Base-by-base conservation (phyloP, 257 asterid species). In the Paraleonurus japonicus region DNA sequence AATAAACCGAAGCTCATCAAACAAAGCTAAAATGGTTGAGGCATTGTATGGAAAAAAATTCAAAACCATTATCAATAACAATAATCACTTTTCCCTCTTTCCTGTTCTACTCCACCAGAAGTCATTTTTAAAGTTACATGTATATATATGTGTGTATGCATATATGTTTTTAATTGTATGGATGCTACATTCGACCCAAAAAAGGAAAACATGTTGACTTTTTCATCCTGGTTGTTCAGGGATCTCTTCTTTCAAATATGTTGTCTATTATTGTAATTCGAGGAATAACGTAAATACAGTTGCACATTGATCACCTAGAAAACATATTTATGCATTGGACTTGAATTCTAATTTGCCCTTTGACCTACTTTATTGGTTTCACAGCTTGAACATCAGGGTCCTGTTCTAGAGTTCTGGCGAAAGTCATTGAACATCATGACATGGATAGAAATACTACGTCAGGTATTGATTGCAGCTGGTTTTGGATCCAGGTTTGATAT, bases 401-500 rank as follows among this genome's bases (percentile, higher is more conserved):
- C 47, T 80, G 78, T 77, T 71, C 77, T 88, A 58, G 86, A 87
- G 74, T 80, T 86, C 76, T 92, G 99, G 98, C 84, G 79, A 69
- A 81, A 81, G 76, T 85, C 95, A n/a, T 76, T 95, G 79, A 95
- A 89, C 81, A 89, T 87, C 80, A 76, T 95, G 81, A 92, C 99
- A 50, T 92, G 99, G 98, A 79, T 88, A 60, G 99, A 95, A 81
- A 88, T 95, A 85, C 69, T 92, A 60, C 80, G 95, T 19, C 97
- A 92, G 83, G 88, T 92, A 39, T 80, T 88, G 59, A 82, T 82
- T 80, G 88, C 95, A 4, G 95, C 99, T 87, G 98, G 99, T 76
- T 92, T 85, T 82, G 94, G 99, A 75, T 88, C 95, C 55, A 88
- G 86, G 77, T 76, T 59, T 65, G 80, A 80, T 65, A 73, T 68